Evolutionary conservation across 2,329 filamentous ascomycete genomes (phyloP), one percentile per base, ranked within the genome.

Genomic region (Ambrosiella beaveri): DNA sequence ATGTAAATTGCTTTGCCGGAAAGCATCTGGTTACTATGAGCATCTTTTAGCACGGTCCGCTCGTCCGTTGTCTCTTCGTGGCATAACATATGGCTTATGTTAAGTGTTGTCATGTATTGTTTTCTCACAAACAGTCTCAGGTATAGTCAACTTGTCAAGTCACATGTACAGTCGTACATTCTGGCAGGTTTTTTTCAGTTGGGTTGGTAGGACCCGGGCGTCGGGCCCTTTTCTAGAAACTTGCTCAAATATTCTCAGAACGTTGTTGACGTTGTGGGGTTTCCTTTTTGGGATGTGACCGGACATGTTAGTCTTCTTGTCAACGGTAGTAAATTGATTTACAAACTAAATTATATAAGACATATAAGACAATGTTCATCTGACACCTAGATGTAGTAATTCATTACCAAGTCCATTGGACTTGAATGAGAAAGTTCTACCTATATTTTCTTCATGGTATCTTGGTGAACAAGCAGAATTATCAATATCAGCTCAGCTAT

Each of bases 181-280:
- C 9, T 51, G 47, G 15, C 1, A 7, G 27, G 2, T 51, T 11
- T n/a, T n/a, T 15, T 35, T 11, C 17, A 12, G n/a, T 27, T 51
- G 19, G n/a, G 35, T 39, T 35, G 51, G 11, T 11, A 40, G 51
- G 12, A 2, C n/a, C 37, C n/a, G 27, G 35, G 11, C 19, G 13
- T 15, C n/a, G 49, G 49, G 11, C 39, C 13, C 35, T 13, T 38
- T 39, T 39, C 11, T 44, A 13, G 15, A 57, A 57, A 57, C 56
- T 53, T 57, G 56, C 56, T 57, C 56, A 57, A 57, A 57, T 45
- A 11, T 52, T 51, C 56, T 51, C 56, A 57, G 40, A 41, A 7
- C 8, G 27, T 44, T 27, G 19, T 13, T 47, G 41, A 17, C 1
- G 38, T 44, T 19, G 38, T 55, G 2, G 38, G 19, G 7, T 50